Percentiles rank a stretch among this genome's conserved stretches.
Conservation (phyloP, 305 asterid species). For the Fraxinus greggii region DNA sequence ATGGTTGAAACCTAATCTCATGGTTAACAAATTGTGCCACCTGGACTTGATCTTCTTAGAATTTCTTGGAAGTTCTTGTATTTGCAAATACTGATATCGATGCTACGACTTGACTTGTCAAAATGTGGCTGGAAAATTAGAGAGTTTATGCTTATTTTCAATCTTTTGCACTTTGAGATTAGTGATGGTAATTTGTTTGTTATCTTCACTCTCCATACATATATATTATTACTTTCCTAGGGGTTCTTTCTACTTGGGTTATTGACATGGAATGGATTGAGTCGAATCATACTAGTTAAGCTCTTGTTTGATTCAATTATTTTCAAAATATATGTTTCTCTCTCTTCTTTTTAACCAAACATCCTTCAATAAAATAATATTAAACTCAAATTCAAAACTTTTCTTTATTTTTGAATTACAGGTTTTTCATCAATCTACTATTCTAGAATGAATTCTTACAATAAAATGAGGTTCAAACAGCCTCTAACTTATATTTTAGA, state of each 20-base stretch:
- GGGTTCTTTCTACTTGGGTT: background rate
- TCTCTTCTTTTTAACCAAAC: background rate
- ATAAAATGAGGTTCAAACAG: no score
- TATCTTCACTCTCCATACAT: background rate
- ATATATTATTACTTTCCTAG: background rate
- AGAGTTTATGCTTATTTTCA: background rate
- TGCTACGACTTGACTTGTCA: background rate
- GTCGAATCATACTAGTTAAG: background rate
- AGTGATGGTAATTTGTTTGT: background rate
- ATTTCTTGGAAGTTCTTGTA: background rate
- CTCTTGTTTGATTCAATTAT: background rate
- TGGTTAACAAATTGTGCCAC: background rate
- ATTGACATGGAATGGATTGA: background rate
- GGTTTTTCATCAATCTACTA: background rate
- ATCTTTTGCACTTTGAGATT: background rate
- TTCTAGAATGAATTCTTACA: no score
- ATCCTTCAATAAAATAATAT: no score
- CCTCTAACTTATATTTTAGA: background rate
- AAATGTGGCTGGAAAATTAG: background rate
- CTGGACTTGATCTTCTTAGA: background rate
- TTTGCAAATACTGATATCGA: background rate
- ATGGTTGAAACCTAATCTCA: constrained; percentile 72
- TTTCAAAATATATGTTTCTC: background rate
- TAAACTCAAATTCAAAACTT: background rate
- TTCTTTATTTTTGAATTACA: no score